Conservation (phyloP, 2,329 filamentous ascomycete genomes). For the Exophiala xenobiotica region DNA sequence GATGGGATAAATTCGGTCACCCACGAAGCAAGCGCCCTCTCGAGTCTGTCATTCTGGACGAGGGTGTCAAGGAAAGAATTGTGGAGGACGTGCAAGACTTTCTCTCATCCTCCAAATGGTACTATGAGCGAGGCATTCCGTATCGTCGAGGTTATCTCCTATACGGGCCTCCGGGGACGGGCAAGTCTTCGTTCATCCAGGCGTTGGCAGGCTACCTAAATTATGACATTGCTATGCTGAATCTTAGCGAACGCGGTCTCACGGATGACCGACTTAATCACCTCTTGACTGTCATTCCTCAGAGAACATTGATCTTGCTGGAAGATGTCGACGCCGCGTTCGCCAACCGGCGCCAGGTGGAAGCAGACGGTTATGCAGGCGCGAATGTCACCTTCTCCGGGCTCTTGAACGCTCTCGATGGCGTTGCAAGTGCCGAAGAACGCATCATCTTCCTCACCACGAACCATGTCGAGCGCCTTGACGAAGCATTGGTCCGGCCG, state of each 20-base stretch:
- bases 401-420: constrained; percentile 79
- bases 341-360: constrained; percentile 72
- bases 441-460: constrained; percentile 91
- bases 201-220: constrained; percentile 89
- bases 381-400: constrained; percentile 93
- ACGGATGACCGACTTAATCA: constrained; percentile 87
- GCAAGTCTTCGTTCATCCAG: constrained; percentile 95
- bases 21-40: constrained; percentile 83
- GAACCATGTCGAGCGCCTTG: constrained; percentile 81
- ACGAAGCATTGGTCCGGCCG: constrained; percentile 84
- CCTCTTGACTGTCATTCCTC: constrained; percentile 79
- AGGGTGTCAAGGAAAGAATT: constrained; percentile 78
- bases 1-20: constrained; percentile 82
- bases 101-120: constrained; percentile 76
- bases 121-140: constrained; percentile 89
- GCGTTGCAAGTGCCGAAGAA: constrained; percentile 92
- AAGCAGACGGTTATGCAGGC: constrained; percentile 79
- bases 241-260: constrained; percentile 83
- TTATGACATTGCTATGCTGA: constrained; percentile 89
- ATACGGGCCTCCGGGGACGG: constrained; percentile 85
- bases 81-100: constrained; percentile 82
- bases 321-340: constrained; percentile 94
- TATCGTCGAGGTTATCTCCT: constrained; percentile 87
- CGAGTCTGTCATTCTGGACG: constrained; percentile 80
- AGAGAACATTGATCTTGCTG: constrained; percentile 75